Evolutionary conservation across 2,329 filamentous ascomycete species (phyloP), one percentile per base, ranked within the genome.

Genomic region (Stemphylium vesicarium): DNA sequence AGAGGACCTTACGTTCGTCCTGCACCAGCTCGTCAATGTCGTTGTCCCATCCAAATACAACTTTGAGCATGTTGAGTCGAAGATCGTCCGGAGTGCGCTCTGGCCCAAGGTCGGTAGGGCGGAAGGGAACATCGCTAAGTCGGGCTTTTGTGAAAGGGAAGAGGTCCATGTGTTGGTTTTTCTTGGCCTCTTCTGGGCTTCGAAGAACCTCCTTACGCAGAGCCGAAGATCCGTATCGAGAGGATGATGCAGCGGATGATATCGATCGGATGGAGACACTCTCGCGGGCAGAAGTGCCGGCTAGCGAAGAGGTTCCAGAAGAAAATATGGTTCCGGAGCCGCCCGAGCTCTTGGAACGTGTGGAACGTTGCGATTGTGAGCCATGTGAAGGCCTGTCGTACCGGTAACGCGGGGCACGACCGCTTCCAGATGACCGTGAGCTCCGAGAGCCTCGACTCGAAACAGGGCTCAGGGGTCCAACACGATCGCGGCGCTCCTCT

Each of bases 21-120:
- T 87, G 85, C 49, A 99, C 86, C 43, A 99, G 78, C 39, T 88
- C 88, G 40, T 92, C 84, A 36, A 94, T 87, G 64, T 96, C 91
- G 50, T 88, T 88, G 47, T 94, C 88, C 93, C 95, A 99, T 3
- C 95, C 95, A 74, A 99, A 99, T 2, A 99, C 92, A 5, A 93
- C 89, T 63, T 84, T 91, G 4, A 99, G 83, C 93, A 99, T 97
- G 74, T 97, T 93, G 41, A 84, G 84, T 42, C 94, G 87, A 39
- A 97, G 82, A 63, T 96, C 88, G 64, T 97, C 89, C 8, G 86
- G 77, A 6, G 73, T 79, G 12, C 77, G 71, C 37, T 72, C 73
- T 38, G 74, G 73, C 24, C 75, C 79, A 40, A 81, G 80, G 39
- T 86, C 82, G 0, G 88, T 85, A 42, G 89, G 86, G 65, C 89